Base-by-base conservation (phyloP, 768 basidiomycete species). In the Lyophyllum decastes region DNA sequence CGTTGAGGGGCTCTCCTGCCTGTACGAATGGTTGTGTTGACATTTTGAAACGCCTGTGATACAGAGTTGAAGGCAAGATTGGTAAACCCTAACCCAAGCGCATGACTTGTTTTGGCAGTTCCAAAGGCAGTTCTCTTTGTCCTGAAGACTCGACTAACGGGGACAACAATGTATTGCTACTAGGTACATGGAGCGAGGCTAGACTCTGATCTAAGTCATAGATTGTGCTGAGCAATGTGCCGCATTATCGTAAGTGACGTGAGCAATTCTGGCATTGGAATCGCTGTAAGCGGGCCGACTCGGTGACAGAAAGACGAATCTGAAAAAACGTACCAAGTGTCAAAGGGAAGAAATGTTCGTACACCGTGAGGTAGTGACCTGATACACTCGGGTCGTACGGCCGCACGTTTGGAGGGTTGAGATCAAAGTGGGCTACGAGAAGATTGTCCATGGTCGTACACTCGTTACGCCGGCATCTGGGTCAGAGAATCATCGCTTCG, bases 1-100 rank as follows among this genome's bases (percentile, higher is more conserved):
- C 86, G 64, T 93, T 88, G 44, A 96, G 79, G n/a, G 87, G 88
- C 67, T 94, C 91, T 46, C 93, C 92, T 8, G 92, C 74, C 68
- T 90, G 88, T 12, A 95, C 92, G 61, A 79, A 91, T 2, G 92
- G 90, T 27, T 30, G 47, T 48, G 69, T 66, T 10, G 72, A 66
- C 70, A 71, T 73, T 27, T 44, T 19, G 35, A 33, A 17, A 10
- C 40, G 40, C 4, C n/a, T 8, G 14, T 38, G 35, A 38, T 38
- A n/a, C 40, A 10, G n/a, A 16, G 40, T 41, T 41, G 40, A 41
- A 19, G 56, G 22, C 17, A 33, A 44, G 50, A 49, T 35, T 8
- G 48, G 10, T 17, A 51, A 55, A 60, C 61, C 61, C 61, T 63
- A 63, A 63, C 61, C 61, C 55, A 46, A 56, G 25, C 30, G 25